Base-by-base conservation (phyloP, 176 grass and related monocot genomes). In the Paspalum notatum region DNA sequence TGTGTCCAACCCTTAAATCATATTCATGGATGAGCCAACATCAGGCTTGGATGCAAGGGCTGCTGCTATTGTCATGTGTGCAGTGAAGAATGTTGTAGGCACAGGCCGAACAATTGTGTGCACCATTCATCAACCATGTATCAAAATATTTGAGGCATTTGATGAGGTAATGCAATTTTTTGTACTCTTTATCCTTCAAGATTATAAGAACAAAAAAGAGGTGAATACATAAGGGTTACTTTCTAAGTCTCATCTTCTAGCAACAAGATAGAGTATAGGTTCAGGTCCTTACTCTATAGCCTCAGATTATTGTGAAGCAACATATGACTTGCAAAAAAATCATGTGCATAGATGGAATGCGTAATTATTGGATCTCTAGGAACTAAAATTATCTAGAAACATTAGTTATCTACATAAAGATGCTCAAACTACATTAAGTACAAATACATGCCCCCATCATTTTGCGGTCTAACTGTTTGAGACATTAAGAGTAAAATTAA, bases 1-100 rank as follows among this genome's bases (percentile, higher is more conserved):
- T 46, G 89, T 95, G 13, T 94, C 92, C 22, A 94, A 94, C 50
- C 92, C 92, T 66, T 91, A 84, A 22, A 84, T 91, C 4, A 82
- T 95, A 82, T 95, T 95, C 67, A 92, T 95, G 90, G 93, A 95
- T 74, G 93, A 95, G 44, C 92, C 92, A 56, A 94, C 92, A 65
- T 94, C 92, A 61, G 86, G 89, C 4, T 58, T 94, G 59, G 92
- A 94, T 51, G 92, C 89, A 58, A 83, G 89, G 70, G 89, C 89
- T 20, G 86, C 89, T 27, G 89, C 92, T 49, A 89, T 94, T 44
- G 92, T 89, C 59, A 94, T 94, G 92, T 86, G 89, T 84, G 86
- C 83, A 46, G 89, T 91, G 14, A 91, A 91, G 87, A 94, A 89
- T 17, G 85, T 91, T 59, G 68, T 83, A n/a, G 83, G 91, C n/a